Evolutionary conservation across 768 basidiomycete species (phyloP).

Genomic region (Leccinum boreale): DNA sequence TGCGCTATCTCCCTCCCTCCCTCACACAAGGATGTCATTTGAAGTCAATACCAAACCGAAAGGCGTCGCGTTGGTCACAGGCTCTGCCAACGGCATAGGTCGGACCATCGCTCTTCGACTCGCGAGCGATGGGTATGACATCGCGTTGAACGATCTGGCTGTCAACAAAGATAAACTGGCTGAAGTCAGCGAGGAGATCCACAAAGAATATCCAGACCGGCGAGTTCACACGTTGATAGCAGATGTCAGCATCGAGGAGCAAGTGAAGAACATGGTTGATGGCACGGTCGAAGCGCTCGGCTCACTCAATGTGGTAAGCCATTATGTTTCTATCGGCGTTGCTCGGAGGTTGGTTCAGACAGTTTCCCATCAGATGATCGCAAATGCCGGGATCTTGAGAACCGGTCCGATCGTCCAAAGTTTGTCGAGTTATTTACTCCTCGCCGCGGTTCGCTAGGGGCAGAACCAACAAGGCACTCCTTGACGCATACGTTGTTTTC

Average conservation of each 20-base stretch:
- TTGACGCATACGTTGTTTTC: not conserved
- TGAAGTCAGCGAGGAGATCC: constrained; percentile 13
- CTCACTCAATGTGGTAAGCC: constrained; percentile 35
- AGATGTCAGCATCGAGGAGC: constrained; percentile 28
- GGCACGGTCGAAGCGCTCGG: constrained; percentile 24
- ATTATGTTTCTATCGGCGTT: not conserved
- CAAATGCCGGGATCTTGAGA: constrained; percentile 18
- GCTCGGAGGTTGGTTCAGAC: constrained; percentile 4
- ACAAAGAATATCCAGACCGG: constrained; percentile 2
- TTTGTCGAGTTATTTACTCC: not conserved
- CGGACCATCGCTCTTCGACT: constrained; percentile 34
- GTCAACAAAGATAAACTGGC: constrained; percentile 18
- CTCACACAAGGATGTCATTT: constrained; percentile 6
- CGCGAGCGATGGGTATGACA: constrained; percentile 35
- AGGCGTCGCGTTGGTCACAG: constrained; percentile 32
- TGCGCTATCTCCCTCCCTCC: not conserved
- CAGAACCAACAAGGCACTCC: not conserved
- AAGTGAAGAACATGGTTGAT: constrained; percentile 32
- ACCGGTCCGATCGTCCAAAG: constrained; percentile 5
- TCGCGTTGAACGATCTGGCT: constrained; percentile 35
- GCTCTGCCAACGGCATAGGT: constrained; percentile 34
- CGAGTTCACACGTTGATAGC: constrained; percentile 13
- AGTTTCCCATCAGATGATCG: constrained; percentile 11
- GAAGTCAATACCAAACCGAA: constrained; percentile 12
- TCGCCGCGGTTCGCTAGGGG: not conserved